Percentiles rank a stretch among this genome's conserved stretches.
phyloP scores from a whole-genome alignment of 2,329 filamentous ascomycete genomes.

The Verticillium tricorpus region DNA sequence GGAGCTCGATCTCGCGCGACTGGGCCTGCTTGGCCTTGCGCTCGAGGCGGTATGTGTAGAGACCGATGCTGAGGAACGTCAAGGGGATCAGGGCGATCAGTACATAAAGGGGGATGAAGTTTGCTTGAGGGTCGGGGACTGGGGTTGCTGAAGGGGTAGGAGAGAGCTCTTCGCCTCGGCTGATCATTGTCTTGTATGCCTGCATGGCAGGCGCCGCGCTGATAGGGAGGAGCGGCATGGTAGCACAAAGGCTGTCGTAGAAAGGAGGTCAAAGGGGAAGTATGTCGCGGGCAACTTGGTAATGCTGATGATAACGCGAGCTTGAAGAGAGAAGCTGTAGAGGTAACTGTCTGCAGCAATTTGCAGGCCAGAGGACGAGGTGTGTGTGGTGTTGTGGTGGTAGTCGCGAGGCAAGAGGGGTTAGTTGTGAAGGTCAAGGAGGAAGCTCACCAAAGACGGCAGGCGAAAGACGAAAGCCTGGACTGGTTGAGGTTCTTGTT shows the following conservation, averaged over 20 bases:
- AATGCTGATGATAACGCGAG: background rate
- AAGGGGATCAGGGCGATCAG: conserved; percentile 9
- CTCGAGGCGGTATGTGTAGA: conserved; percentile 2
- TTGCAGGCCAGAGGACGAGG: no score
- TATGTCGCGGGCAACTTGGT: background rate
- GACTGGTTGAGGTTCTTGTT: background rate
- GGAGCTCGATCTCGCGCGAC: conserved; percentile 9
- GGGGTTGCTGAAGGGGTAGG: background rate
- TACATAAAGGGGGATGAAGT: conserved; percentile 8
- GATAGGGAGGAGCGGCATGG: background rate
- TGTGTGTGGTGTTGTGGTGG: no score
- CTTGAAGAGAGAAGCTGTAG: no score
- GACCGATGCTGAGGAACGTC: conserved; percentile 2
- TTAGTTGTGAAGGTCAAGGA: no score
- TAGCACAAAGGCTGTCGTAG: background rate
- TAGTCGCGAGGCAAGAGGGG: no score
- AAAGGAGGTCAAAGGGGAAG: background rate
- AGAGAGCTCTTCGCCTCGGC: background rate
- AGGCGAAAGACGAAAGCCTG: background rate
- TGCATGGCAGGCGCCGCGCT: background rate
- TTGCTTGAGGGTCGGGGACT: background rate
- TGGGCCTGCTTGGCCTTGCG: background rate
- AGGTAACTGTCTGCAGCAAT: no score
- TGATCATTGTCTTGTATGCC: background rate
- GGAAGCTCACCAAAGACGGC: no score